Evolutionary conservation across 2,329 filamentous ascomycete species (phyloP), one percentile per base, ranked within the genome.

Genomic region (Chaetomiaceae sp.): DNA sequence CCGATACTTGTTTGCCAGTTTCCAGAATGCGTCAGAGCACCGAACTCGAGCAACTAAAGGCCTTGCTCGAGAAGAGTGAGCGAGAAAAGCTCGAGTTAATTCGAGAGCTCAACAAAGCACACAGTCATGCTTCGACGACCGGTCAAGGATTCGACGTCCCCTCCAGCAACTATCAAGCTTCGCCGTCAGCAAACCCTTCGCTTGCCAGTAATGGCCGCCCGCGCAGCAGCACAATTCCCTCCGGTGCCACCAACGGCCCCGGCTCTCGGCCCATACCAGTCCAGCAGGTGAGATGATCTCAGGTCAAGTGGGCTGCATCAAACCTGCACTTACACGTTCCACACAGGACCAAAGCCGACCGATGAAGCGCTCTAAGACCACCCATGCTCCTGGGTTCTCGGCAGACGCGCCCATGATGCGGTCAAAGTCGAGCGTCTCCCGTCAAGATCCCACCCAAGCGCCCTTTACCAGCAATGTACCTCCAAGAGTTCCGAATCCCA

Each of bases 381-480:
- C 51, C 9, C 59, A 62, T 45, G 24, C 36, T 8, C 62, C 62
- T 24, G 65, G 65, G 39, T 61, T 67, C 7, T 55, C 60, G 11
- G 50, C 60, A 8, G 60, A 64, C 1, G 62, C 66, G 24, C 60
- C 62, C 50, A 75, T 75, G 72, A 64, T 66, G 55, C 70, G 72
- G 46, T 68, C 63, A 44, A 59, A 62, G 12, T 75, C 72, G 32
- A 68, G 63, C 53, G 38, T 48, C n/a, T 47, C 51, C 6, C 37
- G 24, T n/a, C 61, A 65, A 26, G 70, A 70, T 9, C 65, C 68
- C 20, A 61, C 66, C 40, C 67, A 59, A 32, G 60, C 65, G 38
- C 67, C 69, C 29, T 72, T 71, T 45, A 61, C 32, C n/a, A 19
- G 43, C 61, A 49, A 59, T 53, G 55, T 47, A n/a, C 62, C 58